These are phyloP conservation scores for Petasospora fabianii DNA, from an alignment of 1,139 yeast genomes.

Conservation along the genomic window DNA sequence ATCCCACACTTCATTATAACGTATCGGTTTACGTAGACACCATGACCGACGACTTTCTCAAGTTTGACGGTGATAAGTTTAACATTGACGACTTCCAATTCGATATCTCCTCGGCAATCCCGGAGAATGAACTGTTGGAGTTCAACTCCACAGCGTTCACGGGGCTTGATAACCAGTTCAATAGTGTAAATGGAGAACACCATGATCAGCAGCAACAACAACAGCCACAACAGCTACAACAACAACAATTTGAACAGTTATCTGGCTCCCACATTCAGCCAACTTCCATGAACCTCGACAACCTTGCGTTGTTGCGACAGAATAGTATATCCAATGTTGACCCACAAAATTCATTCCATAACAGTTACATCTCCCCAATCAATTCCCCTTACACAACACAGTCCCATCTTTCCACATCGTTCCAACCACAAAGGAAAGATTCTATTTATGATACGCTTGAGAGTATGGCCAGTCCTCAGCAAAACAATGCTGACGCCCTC, in stretches of 20 bases:
- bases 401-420: conserved; percentile 21
- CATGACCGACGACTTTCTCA: conserved; percentile 26
- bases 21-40: neutral
- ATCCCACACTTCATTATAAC: no score
- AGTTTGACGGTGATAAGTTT: conserved; percentile 21
- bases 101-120: conserved; percentile 25
- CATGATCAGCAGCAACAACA: neutral
- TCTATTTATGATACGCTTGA: conserved; percentile 25
- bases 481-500: conserved; percentile 10
- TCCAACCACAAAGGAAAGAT: conserved; percentile 24
- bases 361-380: conserved; percentile 21
- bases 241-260: neutral
- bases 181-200: no score
- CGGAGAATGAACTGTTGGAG: conserved; percentile 28
- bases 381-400: conserved; percentile 22
- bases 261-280: neutral
- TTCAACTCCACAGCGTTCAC: conserved; percentile 20
- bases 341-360: conserved; percentile 20
- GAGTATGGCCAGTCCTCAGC: conserved; percentile 22
- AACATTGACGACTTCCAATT: conserved; percentile 25
- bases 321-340: conserved; percentile 6
- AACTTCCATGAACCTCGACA: neutral
- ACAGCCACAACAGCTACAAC: conserved; percentile 1
- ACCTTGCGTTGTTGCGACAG: conserved; percentile 2
- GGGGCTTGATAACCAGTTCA: no score